Evolutionary conservation across 2,329 filamentous ascomycete species (phyloP).

Genomic region (Fusarium aywerte): DNA sequence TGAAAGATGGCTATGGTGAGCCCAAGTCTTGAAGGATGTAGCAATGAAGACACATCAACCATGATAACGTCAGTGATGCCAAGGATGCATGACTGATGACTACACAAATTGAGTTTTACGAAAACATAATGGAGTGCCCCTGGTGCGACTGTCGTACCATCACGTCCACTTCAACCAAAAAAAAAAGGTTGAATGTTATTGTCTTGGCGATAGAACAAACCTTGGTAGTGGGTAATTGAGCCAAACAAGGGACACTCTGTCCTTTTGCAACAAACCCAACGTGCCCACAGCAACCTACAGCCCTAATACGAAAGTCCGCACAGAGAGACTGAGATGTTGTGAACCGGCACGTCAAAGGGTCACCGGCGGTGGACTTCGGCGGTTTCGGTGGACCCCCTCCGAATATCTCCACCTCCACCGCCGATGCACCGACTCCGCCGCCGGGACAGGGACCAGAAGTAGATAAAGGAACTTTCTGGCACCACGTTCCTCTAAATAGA

Average conservation of each 20-base stretch:
- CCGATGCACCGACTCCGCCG: constrained; percentile 37
- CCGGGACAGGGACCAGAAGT: not conserved
- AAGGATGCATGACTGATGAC: no score
- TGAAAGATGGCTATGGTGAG: no score
- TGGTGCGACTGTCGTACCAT: no score
- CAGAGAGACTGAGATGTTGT: not conserved
- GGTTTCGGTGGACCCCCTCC: constrained; percentile 41
- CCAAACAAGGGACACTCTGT: not conserved
- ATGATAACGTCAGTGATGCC: no score
- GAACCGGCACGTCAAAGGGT: not conserved
- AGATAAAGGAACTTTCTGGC: constrained; percentile 33
- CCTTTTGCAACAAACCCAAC: not conserved
- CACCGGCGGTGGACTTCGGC: constrained; percentile 42
- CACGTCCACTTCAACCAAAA: not conserved
- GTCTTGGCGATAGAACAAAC: not conserved
- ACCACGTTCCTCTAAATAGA: not conserved
- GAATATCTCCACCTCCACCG: constrained; percentile 25
- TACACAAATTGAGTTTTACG: no score
- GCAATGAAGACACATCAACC: no score
- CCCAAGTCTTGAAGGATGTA: no score
- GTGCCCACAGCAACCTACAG: accelerated
- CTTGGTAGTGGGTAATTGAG: not conserved
- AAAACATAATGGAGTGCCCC: no score
- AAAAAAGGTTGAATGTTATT: not conserved
- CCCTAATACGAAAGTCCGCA: not conserved